Evolutionary conservation across 1,284 basidiomycete species (phyloP).

Genomic region (Ceratobasidium sp.): DNA sequence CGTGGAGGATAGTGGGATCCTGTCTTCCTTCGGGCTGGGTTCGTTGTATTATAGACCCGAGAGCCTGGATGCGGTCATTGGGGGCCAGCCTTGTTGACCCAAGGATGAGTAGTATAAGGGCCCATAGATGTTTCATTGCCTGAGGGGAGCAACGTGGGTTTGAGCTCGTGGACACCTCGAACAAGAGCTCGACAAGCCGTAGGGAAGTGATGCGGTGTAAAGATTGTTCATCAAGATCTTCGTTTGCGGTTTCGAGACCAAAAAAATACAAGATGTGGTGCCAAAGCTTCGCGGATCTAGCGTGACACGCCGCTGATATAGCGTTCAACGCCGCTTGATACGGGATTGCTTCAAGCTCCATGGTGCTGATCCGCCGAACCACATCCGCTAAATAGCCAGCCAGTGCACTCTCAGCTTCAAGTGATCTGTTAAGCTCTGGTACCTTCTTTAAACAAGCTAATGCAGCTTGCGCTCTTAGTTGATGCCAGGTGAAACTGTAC

Average conservation of each 20-base stretch:
- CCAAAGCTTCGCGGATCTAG: background rate
- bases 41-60: background rate
- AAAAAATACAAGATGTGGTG: background rate
- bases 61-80: background rate
- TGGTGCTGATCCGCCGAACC: background rate
- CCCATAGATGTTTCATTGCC: background rate
- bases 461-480: background rate
- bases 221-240: background rate
- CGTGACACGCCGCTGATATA: background rate
- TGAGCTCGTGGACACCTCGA: background rate
- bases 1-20: background rate
- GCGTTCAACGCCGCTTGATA: background rate
- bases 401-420: background rate
- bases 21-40: background rate
- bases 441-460: background rate
- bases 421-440: background rate
- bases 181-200: background rate
- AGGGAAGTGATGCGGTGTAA: background rate
- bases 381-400: background rate
- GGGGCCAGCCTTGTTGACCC: background rate
- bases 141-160: background rate
- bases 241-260: too few species aligned
- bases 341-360: background rate
- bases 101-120: background rate
- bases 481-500: background rate